These are phyloP conservation scores for Flaveria brownii DNA, from an alignment of 129 eudicot genomes.

Conservation along the genomic window DNA sequence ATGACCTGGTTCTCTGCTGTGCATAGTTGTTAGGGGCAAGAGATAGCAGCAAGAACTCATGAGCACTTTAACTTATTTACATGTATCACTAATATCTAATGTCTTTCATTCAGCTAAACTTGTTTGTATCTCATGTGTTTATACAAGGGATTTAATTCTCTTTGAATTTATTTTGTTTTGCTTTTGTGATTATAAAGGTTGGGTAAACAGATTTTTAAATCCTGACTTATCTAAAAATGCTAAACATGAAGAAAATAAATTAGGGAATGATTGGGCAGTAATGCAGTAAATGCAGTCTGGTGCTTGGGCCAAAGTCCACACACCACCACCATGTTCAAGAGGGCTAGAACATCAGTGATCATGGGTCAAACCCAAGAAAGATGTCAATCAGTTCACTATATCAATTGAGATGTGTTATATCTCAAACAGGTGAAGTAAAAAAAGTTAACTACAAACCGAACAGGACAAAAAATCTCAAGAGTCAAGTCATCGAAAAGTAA, in stretches of 20 bases:
- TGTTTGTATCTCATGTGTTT: slow-evolving; percentile 17
- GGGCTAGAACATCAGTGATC: too few relatives aligned
- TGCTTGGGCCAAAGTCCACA: not conserved
- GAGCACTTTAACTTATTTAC: slow-evolving; percentile 17
- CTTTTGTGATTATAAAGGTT: not conserved
- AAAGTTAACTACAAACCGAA: not conserved
- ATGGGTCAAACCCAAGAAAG: too few relatives aligned
- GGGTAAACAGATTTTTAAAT: not conserved
- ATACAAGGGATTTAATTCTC: slow-evolving; percentile 15
- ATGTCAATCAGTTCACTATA: too few relatives aligned
- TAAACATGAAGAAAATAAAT: not conserved
- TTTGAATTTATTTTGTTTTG: not conserved
- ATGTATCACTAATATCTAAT: slow-evolving; percentile 20
- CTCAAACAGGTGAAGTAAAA: too few relatives aligned
- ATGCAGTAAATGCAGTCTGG: not conserved
- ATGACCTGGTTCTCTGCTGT: slow-evolving; percentile 18
- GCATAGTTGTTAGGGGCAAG: slow-evolving; percentile 27
- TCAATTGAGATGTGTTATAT: too few relatives aligned
- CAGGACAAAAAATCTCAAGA: not conserved
- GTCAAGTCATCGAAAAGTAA: not conserved
- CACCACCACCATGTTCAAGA: too few relatives aligned
- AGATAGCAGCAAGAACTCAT: slow-evolving; percentile 16
- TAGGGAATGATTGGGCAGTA: not conserved
- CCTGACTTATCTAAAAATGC: not conserved
- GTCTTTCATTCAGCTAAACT: slow-evolving; percentile 7